Evolutionary conservation across 257 asterid species (phyloP).

Genomic region (Ajuga chamaepitys): DNA sequence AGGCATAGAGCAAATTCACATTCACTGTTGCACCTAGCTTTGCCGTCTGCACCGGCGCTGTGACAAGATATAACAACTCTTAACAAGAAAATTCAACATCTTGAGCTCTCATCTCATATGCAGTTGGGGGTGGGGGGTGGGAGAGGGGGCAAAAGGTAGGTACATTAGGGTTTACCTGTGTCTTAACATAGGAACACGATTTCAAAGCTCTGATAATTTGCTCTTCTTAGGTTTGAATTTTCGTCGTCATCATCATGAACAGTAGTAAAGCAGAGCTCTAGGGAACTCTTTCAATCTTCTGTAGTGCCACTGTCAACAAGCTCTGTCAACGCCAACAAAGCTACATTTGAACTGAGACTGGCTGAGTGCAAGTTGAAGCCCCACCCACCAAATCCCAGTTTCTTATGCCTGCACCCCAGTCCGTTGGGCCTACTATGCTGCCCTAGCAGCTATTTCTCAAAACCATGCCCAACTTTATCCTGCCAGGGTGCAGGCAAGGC

Average conservation of each 20-base stretch:
- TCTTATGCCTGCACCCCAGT: conserved; percentile 88
- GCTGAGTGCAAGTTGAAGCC: conserved; percentile 19
- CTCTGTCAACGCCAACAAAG: conserved; percentile 37
- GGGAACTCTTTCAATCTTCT: conserved; percentile 33
- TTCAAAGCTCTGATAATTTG: conserved; percentile 25
- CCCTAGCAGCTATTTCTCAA: conserved; percentile 41
- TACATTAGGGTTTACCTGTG: conserved; percentile 24
- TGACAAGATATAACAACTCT: neutral
- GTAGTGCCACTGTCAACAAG: conserved; percentile 33
- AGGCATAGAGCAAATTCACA: too few relatives aligned
- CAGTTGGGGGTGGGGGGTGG: too few relatives aligned
- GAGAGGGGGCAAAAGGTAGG: neutral
- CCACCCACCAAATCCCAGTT: conserved; percentile 50
- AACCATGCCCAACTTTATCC: conserved; percentile 24
- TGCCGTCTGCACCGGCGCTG: conserved; percentile 18
- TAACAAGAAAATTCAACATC: neutral
- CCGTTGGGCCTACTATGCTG: conserved; percentile 35
- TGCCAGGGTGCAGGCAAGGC: conserved; percentile 91
- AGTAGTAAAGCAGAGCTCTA: conserved; percentile 30
- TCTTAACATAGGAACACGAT: conserved; percentile 3
- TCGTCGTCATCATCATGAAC: conserved; percentile 35
- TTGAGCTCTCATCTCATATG: neutral
- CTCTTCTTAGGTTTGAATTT: conserved; percentile 26
- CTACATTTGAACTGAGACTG: conserved; percentile 41
- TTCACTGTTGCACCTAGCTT: neutral